Evolutionary conservation across 768 basidiomycete genomes (phyloP).

Genomic region (Lentinula lateritia): DNA sequence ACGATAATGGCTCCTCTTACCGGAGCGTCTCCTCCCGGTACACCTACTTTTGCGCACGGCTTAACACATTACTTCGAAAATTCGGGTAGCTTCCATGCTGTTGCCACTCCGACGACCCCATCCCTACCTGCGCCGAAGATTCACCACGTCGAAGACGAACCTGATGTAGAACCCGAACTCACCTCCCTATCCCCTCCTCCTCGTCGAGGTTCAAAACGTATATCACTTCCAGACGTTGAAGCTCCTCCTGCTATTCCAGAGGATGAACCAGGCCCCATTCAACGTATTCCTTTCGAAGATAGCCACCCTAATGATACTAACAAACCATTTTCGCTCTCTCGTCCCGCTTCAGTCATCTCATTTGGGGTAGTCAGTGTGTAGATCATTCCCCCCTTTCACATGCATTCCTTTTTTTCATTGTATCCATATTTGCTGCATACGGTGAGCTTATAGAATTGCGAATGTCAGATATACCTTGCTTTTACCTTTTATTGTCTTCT

Average conservation of each 20-base stretch:
- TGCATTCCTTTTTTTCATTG: neutral
- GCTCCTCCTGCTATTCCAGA: neutral
- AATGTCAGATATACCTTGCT: neutral
- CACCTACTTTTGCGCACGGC: neutral
- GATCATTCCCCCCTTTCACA: neutral
- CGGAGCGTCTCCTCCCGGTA: slow-evolving; percentile 3
- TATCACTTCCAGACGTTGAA: slow-evolving; percentile 3
- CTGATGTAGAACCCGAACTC: slow-evolving; percentile 6
- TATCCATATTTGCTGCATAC: neutral
- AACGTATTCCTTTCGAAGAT: neutral
- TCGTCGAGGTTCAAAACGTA: slow-evolving; percentile 18
- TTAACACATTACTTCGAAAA: neutral
- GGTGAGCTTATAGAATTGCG: neutral
- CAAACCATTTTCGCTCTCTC: slow-evolving; percentile 34
- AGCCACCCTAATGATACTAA: neutral
- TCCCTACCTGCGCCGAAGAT: slow-evolving; percentile 18
- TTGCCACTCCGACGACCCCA: slow-evolving; percentile 42
- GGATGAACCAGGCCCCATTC: neutral
- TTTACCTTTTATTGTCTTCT: neutral
- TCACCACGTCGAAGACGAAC: slow-evolving; percentile 14
- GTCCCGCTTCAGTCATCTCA: slow-evolving; percentile 48
- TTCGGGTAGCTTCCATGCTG: slow-evolving; percentile 58
- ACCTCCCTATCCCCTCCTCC: slow-evolving; percentile 19
- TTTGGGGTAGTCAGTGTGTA: slow-evolving; percentile 24
- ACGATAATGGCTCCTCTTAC: slow-evolving; percentile 2